phyloP scores from a whole-genome alignment of 371 early-diverging fungal species.

The Dinochytrium kinnereticum region DNA sequence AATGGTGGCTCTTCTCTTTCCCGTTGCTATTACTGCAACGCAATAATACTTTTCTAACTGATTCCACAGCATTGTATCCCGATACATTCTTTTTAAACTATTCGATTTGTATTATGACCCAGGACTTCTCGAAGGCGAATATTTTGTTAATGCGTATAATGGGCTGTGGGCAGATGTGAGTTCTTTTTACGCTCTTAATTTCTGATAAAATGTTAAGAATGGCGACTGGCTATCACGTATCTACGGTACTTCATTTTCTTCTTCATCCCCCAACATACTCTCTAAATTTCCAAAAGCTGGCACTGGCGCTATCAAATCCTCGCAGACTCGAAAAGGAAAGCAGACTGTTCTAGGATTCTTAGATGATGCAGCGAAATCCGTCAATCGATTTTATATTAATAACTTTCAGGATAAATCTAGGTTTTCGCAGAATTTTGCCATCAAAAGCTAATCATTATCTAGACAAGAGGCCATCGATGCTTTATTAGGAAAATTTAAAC shows the following conservation, averaged over 20 bases:
- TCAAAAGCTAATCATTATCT: slow-evolving; percentile 49
- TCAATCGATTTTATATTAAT: slow-evolving; percentile 90
- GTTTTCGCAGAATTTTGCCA: slow-evolving; percentile 6
- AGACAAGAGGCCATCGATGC: slow-evolving; percentile 91
- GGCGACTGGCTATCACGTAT: slow-evolving; percentile 93
- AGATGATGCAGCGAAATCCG: slow-evolving; percentile 90
- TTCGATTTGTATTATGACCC: slow-evolving; percentile 12
- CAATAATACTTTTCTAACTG: not conserved
- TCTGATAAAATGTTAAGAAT: slow-evolving; percentile 53
- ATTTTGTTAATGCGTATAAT: slow-evolving; percentile 39
- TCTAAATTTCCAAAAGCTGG: slow-evolving; percentile 72
- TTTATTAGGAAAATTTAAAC: slow-evolving; percentile 64
- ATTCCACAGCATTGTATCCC: not conserved
- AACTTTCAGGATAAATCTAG: slow-evolving; percentile 81
- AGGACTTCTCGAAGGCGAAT: slow-evolving; percentile 15
- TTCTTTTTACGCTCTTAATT: not conserved
- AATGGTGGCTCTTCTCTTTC: slow-evolving; percentile 51
- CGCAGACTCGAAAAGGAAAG: slow-evolving; percentile 90
- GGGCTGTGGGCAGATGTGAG: slow-evolving; percentile 84
- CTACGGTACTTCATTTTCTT: slow-evolving; percentile 64
- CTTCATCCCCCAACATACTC: too few species aligned
- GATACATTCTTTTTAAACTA: not conserved
- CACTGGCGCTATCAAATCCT: slow-evolving; percentile 95
- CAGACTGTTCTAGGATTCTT: slow-evolving; percentile 78
- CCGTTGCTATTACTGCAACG: too few species aligned